Conservation (phyloP, 139 green algal genomes). For the Tetraselmis striata region DNA sequence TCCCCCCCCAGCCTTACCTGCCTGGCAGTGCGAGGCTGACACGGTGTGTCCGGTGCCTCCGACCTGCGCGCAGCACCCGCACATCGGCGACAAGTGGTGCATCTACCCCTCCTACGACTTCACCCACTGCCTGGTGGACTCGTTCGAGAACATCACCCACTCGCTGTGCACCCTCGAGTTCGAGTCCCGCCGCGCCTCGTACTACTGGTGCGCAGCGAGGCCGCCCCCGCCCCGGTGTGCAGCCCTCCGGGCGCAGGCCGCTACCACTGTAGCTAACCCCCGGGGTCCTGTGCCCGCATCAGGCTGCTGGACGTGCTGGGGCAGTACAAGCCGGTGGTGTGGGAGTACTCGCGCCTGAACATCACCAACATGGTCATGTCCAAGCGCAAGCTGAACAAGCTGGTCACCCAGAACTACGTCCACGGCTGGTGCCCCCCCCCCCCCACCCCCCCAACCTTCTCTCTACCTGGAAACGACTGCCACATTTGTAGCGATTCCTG, state of each 20-base stretch:
- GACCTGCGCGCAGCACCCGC: constrained; percentile 78
- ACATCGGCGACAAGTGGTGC: constrained; percentile 77
- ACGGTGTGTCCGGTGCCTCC: no score
- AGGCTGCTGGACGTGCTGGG: constrained; percentile 76
- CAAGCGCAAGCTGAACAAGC: constrained; percentile 93
- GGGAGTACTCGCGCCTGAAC: constrained; percentile 95
- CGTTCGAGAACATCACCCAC: constrained; percentile 97
- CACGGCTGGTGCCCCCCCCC: constrained; percentile 82
- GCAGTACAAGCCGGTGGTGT: constrained; percentile 94
- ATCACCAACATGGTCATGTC: constrained; percentile 95
- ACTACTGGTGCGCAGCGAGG: constrained; percentile 79
- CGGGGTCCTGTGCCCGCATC: no score
- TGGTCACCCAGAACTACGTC: constrained; percentile 78
- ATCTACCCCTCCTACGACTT: constrained; percentile 99
- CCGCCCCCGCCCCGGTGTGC: no score
- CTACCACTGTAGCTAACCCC: no score
- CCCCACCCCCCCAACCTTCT: no score
- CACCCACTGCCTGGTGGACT: constrained; percentile 97
- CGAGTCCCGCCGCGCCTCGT: constrained; percentile 89
- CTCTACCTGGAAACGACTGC: no score
- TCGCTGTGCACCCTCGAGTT: constrained; percentile 99
- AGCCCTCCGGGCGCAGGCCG: no score
- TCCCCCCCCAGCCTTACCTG: no score
- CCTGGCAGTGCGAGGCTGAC: no score
- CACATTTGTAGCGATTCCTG: no score